These are phyloP conservation scores for Ambrosiella beaveri DNA, from an alignment of 2,329 filamentous ascomycete species.

Conservation along the genomic window DNA sequence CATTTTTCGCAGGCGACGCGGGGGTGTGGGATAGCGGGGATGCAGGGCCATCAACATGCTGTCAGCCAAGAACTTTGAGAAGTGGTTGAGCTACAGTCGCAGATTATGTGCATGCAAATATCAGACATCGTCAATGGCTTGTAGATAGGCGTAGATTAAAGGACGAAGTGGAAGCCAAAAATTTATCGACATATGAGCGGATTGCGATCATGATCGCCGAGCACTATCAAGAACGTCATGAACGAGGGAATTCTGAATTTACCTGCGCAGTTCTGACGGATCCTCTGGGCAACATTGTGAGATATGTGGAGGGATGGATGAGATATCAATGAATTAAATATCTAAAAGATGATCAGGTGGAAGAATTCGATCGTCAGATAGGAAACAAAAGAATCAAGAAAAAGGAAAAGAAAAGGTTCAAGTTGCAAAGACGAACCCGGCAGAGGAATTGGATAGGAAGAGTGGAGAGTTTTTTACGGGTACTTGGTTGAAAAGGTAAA, in stretches of 20 bases:
- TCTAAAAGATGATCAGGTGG: slow-evolving; percentile 1
- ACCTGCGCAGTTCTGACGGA: slow-evolving; percentile 41
- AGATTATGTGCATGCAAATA: neutral
- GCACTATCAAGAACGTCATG: neutral
- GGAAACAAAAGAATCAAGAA: neutral
- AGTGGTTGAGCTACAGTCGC: neutral
- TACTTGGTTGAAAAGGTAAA: neutral
- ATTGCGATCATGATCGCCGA: slow-evolving; percentile 2
- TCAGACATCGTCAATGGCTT: neutral
- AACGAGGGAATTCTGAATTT: slow-evolving; percentile 19
- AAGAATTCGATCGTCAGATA: neutral
- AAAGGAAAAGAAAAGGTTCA: slow-evolving; percentile 2
- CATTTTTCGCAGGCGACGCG: neutral
- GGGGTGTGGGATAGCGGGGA: neutral
- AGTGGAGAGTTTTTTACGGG: neutral
- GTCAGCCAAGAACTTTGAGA: neutral
- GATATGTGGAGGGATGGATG: slow-evolving; percentile 11
- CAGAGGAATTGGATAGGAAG: slow-evolving; percentile 5
- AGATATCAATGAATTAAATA: slow-evolving; percentile 6
- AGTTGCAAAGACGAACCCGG: slow-evolving; percentile 3
- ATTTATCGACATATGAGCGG: no score
- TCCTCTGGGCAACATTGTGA: slow-evolving; percentile 41
- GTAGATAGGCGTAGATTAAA: neutral
- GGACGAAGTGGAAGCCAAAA: no score
- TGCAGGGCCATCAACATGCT: neutral